phyloP scores from a whole-genome alignment of 2,329 filamentous ascomycete species.

The Beauveria varroae region DNA sequence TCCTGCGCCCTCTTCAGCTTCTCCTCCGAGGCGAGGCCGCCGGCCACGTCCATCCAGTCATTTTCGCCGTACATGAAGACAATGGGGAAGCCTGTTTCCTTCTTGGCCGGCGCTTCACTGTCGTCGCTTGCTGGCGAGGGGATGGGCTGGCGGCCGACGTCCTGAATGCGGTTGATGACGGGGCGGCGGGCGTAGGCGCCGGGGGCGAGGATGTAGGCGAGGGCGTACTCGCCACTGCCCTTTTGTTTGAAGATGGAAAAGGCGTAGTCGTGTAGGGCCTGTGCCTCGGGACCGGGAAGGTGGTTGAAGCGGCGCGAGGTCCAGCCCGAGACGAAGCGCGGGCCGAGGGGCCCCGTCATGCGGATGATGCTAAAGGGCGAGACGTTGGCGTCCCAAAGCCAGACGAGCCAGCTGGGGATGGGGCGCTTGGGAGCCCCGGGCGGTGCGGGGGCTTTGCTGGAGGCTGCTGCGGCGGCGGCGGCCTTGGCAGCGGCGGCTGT shows the following conservation, averaged over 20 bases:
- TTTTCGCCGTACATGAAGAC: constrained; percentile 95
- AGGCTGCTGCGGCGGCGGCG: constrained; percentile 17
- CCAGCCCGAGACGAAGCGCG: constrained; percentile 90
- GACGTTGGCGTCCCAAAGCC: constrained; percentile 95
- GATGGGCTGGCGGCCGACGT: constrained; percentile 68
- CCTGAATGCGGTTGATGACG: constrained; percentile 77
- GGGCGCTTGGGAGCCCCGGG: constrained; percentile 40
- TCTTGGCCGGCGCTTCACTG: constrained; percentile 16
- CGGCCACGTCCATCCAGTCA: constrained; percentile 97
- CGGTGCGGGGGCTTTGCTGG: constrained; percentile 22
- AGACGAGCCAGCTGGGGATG: constrained; percentile 78
- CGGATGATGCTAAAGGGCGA: constrained; percentile 90
- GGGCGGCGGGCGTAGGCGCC: constrained; percentile 87
- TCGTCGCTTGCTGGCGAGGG: constrained; percentile 17
- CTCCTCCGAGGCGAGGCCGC: constrained; percentile 72
- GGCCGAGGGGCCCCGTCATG: constrained; percentile 80
- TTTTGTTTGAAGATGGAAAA: constrained; percentile 91
- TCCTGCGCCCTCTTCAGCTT: constrained; percentile 64
- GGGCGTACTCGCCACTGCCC: constrained; percentile 87
- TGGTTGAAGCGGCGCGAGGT: constrained; percentile 88
- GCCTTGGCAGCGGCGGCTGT: constrained; percentile 21
- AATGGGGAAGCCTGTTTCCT: constrained; percentile 66
- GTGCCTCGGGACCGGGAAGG: constrained; percentile 69
- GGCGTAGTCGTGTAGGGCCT: constrained; percentile 84
- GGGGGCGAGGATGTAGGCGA: constrained; percentile 87